Conservation (phyloP, 495 filamentous ascomycete genomes). For the Cercophora newfieldiana region DNA sequence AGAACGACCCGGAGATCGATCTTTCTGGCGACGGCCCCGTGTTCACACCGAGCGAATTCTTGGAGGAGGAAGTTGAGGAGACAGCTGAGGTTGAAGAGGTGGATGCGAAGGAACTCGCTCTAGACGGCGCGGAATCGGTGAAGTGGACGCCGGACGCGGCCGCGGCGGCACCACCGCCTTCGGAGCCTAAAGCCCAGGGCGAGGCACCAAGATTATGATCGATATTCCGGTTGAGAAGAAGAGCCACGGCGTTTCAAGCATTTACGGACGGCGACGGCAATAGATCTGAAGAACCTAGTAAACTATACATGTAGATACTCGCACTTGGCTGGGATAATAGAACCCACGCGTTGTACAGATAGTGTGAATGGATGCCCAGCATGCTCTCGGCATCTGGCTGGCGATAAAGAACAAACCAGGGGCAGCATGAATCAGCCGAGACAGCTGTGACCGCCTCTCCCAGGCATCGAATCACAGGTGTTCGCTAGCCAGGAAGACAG, state of each 20-base stretch:
- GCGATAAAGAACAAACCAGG: neutral
- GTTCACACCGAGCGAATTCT: slow-evolving; percentile 47
- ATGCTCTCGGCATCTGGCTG: neutral
- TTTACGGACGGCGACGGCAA: neutral
- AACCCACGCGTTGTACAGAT: slow-evolving; percentile 25
- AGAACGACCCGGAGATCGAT: slow-evolving; percentile 65
- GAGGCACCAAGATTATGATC: slow-evolving; percentile 28
- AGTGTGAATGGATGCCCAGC: slow-evolving; percentile 24
- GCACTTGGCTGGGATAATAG: neutral
- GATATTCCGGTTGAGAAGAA: neutral
- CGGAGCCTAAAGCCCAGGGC: slow-evolving; percentile 13
- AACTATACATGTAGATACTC: neutral
- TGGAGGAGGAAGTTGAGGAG: slow-evolving; percentile 32
- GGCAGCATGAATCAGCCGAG: slow-evolving; percentile 30
- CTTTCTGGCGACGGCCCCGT: slow-evolving; percentile 49
- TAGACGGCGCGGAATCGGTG: slow-evolving; percentile 1
- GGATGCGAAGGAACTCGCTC: neutral
- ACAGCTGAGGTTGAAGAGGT: slow-evolving; percentile 13
- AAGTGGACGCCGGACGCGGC: slow-evolving; percentile 9
- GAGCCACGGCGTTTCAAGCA: neutral
- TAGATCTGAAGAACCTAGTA: neutral
- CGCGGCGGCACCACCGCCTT: slow-evolving; percentile 10
- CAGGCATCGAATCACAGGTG: slow-evolving; percentile 30
- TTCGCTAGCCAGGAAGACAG: slow-evolving; percentile 13
- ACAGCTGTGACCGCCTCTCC: slow-evolving; percentile 31